These are phyloP conservation scores for Gryganskiella cystojenkinii DNA, from an alignment of 192 early-diverging fungal species.

Conservation along the genomic window DNA sequence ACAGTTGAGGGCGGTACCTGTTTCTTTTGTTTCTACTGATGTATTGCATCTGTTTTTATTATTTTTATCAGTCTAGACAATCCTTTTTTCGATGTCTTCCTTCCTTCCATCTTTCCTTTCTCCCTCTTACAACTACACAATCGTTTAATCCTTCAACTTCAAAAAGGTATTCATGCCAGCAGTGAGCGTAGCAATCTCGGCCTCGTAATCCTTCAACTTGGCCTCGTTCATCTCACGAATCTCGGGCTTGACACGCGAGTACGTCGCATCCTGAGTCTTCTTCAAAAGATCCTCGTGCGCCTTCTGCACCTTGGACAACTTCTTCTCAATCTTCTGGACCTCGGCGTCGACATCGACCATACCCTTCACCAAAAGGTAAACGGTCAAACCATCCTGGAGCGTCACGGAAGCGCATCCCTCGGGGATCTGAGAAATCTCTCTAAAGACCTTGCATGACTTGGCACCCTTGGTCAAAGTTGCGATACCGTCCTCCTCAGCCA, in stretches of 20 bases:
- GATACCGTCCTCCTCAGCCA: conserved; percentile 72
- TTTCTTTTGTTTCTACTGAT: too few species aligned
- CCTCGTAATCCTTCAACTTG: conserved; percentile 79
- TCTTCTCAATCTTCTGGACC: conserved; percentile 81
- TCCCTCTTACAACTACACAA: too few species aligned
- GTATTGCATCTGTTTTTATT: too few species aligned
- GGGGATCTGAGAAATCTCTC: conserved; percentile 66
- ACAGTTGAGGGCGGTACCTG: too few species aligned
- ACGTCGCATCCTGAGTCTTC: conserved; percentile 75
- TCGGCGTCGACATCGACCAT: conserved; percentile 86
- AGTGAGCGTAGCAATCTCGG: conserved; percentile 79
- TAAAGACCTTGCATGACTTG: conserved; percentile 72
- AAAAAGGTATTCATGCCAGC: conserved; percentile 78
- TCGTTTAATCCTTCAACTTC: conserved; percentile 65
- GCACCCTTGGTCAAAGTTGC: conserved; percentile 78
- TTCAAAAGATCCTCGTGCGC: conserved; percentile 67
- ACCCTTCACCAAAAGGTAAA: conserved; percentile 81
- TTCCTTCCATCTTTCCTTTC: too few species aligned
- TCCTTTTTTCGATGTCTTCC: too few species aligned
- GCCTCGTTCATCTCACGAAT: conserved; percentile 76
- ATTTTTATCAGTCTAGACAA: too few species aligned
- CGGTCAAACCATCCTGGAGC: conserved; percentile 75
- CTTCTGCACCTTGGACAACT: conserved; percentile 74
- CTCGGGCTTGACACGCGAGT: conserved; percentile 77
- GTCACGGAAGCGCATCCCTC: conserved; percentile 82